Base-by-base conservation (phyloP, 192 early-diverging fungal genomes). In the Backusella circina region DNA sequence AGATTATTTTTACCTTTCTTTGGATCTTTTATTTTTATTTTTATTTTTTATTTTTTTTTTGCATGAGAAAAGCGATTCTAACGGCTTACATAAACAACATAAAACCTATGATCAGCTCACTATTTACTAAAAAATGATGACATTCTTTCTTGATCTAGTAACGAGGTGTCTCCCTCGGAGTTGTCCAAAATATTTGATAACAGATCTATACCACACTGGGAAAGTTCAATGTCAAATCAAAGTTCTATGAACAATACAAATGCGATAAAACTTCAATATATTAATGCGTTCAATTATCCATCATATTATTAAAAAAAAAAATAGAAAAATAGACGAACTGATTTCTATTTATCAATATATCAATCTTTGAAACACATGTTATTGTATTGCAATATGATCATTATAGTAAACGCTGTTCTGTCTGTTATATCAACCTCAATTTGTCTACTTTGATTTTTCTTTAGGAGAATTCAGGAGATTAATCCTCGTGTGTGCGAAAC, bases 381-480 rank as follows among this genome's bases (percentile, higher is more conserved):
- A 57, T 23, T 23, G 54, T 26, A 57, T 26, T 57, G 54, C 54
- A 12, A 13, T 61, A 61, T 61, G 54, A 61, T 61, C 54, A 28
- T 61, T 61, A 61, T 61, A 28, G 54, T 61, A 61, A 61, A 61
- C 26, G 13, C 8, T 61, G 54, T 13, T 61, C 54, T 61, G 23
- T 61, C 28, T 61, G 54, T 61, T 9, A 12, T 61, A 61, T 5
- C n/a, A 28, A 61, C 12, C 23, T 26, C 54, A 61, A 28, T 61
- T 10, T 28, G 54, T 28, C 54, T 61, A 61, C 23, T 61, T 28
- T 61, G 54, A 23, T 5, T 61, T 61, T 61, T 61, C 54, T 26
- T 61, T 28, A 61, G 54, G 54, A 61, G 54, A 61, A 61, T 61
- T 61, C 54, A 61, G 54, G 54, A 61, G 54, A 61, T 28, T 61